Evolutionary conservation across 2,329 filamentous ascomycete species (phyloP).

Genomic region (Nectriaceae sp.): DNA sequence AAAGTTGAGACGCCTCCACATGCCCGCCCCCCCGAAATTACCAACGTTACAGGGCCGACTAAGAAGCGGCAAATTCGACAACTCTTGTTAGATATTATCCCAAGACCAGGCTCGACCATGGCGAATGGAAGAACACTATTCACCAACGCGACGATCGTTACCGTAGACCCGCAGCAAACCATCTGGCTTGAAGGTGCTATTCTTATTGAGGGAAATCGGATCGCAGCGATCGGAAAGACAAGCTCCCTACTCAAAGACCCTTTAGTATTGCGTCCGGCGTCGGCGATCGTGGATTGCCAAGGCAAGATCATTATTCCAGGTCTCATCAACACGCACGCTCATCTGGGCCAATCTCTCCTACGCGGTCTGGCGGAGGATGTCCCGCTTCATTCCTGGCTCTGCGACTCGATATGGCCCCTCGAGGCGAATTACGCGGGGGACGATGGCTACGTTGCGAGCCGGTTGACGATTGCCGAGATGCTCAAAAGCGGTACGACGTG

Average conservation of each 20-base stretch:
- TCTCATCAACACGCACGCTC: constrained; percentile 52
- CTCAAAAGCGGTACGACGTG: constrained; percentile 51
- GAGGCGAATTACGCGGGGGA: constrained; percentile 25
- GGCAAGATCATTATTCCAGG: constrained; percentile 4
- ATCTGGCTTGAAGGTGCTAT: constrained; percentile 51
- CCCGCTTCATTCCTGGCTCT: constrained; percentile 51
- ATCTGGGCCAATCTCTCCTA: constrained; percentile 50
- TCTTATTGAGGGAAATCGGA: constrained; percentile 39
- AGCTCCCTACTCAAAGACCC: constrained; percentile 37
- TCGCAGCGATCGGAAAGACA: constrained; percentile 45
- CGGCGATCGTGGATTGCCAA: neutral
- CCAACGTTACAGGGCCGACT: neutral
- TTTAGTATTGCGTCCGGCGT: neutral
- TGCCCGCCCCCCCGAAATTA: neutral
- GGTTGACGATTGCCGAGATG: constrained; percentile 53
- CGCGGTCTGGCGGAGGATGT: constrained; percentile 51
- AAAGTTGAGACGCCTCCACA: neutral
- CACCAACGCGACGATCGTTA: constrained; percentile 52
- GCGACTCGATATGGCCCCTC: constrained; percentile 48
- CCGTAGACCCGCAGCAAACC: constrained; percentile 41
- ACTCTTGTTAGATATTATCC: neutral
- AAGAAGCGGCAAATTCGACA: neutral
- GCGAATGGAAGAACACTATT: constrained; percentile 34
- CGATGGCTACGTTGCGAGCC: constrained; percentile 50
- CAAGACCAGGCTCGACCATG: constrained; percentile 1